Base-by-base conservation (phyloP, 208 protist species). In the Trypanosoma cruzi region DNA sequence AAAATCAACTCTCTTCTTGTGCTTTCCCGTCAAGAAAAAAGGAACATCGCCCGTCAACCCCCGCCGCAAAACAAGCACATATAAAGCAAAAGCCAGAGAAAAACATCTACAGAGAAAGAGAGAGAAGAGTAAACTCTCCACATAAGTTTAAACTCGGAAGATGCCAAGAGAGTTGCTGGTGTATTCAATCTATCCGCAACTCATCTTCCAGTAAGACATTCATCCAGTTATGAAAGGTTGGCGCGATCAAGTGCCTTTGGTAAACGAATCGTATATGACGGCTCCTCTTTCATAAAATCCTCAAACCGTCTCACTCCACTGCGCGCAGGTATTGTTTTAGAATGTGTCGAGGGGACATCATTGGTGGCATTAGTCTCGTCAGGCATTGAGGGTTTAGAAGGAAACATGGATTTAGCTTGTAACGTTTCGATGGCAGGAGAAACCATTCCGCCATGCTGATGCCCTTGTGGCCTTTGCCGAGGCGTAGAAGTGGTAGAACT, bases 231-330 rank as follows among this genome's bases (percentile, higher is more conserved):
- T 44, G 22, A 62, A 59, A 50, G 34, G 18, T 42, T 14, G 46
- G 36, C 32, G 4, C 50, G 40, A 14, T 55, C 59, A n/a, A 74
- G 53, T 48, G 49, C 24, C n/a, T 56, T 65, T 32, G 68, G 58
- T 14, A 75, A 63, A 22, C 80, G 73, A 56, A 93, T 67, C 22
- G 79, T 72, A 52, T 87, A 93, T 14, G 66, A 71, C 40, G 88
- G 79, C 42, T 86, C 80, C 61, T 89, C 78, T 26, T 83, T 58
- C 88, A 93, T 93, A 70, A 86, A 93, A 26, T 86, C 82, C 36
- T 93, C 88, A 79, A 89, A 93, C 14, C 37, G 3, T 53, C n/a
- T 42, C 29, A 32, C 42, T n/a, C 57, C 68, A 44, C 42, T 32
- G 11, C 24, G 28, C 29, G 40, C 28, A 28, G 53, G 22, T 7